These are phyloP conservation scores for Amanita thiersii DNA, from an alignment of 768 basidiomycete species.

Conservation along the genomic window DNA sequence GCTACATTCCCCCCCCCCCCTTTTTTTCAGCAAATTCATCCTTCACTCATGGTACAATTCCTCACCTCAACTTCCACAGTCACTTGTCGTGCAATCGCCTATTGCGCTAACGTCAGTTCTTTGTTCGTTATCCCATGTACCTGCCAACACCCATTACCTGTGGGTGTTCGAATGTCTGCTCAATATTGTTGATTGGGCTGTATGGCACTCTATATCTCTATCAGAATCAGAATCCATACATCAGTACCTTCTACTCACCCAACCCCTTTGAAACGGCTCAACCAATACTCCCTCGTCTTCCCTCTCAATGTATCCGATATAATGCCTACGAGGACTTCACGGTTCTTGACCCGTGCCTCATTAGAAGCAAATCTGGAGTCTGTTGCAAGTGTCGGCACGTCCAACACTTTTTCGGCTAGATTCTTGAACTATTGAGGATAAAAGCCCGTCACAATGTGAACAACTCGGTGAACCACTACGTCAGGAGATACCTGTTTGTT, in stretches of 20 bases:
- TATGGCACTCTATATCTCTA: slow-evolving; percentile 54
- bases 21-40: slow-evolving; percentile 2
- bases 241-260: slow-evolving; percentile 44
- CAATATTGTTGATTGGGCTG: slow-evolving; percentile 89
- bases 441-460: neutral
- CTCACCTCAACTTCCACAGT: slow-evolving; percentile 74
- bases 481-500: slow-evolving; percentile 82
- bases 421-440: slow-evolving; percentile 49
- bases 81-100: slow-evolving; percentile 70
- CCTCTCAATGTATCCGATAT: slow-evolving; percentile 56
- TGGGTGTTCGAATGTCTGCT: slow-evolving; percentile 85
- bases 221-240: neutral
- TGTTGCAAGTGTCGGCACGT: slow-evolving; percentile 45
- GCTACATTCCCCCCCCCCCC: slow-evolving; percentile 26
- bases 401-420: slow-evolving; percentile 56
- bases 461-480: slow-evolving; percentile 1
- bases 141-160: slow-evolving; percentile 27
- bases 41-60: slow-evolving; percentile 8
- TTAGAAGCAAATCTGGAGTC: slow-evolving; percentile 70
- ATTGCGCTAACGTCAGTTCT: slow-evolving; percentile 14
- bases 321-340: slow-evolving; percentile 56
- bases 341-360: slow-evolving; percentile 65
- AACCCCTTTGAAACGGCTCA: slow-evolving; percentile 62
- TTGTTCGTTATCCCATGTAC: slow-evolving; percentile 7
- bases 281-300: slow-evolving; percentile 64